Evolutionary conservation across 1,284 basidiomycete species (phyloP), one percentile per base, ranked within the genome.

Genomic region (Sporisorium scitamineum): DNA sequence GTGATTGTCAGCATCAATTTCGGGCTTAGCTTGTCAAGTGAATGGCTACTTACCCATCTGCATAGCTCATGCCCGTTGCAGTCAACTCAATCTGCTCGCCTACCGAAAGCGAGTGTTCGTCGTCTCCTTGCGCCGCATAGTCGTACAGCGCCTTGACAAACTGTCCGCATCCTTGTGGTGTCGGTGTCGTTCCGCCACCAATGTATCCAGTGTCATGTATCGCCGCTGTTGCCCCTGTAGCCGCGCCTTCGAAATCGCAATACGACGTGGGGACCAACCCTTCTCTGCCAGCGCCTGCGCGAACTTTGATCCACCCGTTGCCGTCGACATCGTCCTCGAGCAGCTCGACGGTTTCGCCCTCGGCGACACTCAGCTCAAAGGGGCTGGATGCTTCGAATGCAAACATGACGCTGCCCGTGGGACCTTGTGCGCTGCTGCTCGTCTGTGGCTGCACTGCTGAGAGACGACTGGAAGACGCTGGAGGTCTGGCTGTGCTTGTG

Each of bases 211-310:
- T 51, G 22, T 64, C 47, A 34, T 58, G 16, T 8, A 13, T 37
- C 18, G n/a, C 11, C 47, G 51, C 27, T 5, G 18, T 20, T 8
- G 54, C 22, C 8, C 54, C 47, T 8, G 42, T 26, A 1, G 24
- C 13, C 14, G 31, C 29, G 16, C 11, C 20, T 22, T 41, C 37
- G 41, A 76, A 71, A 5, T 70, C 70, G 56, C 69, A 69, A 34
- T 80, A 80, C 9, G 74, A 61, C 5, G 77, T 76, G 2, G 79
- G 79, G 4, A 80, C 79, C 5, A 80, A 62, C 14, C 79, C 79
- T 54, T 73, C 56, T 14, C 54, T 54, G 0, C 26, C 52, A 22
- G 44, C 29, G 14, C 54, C 58, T 5, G 54, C 54, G 24, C 61
- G 50, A 22, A 79, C 71, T 37, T 80, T 77, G 59, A 77, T 73